These are phyloP conservation scores for Suhomyces tanzawaensis DNA, from an alignment of 805 yeast species.

Conservation along the genomic window DNA sequence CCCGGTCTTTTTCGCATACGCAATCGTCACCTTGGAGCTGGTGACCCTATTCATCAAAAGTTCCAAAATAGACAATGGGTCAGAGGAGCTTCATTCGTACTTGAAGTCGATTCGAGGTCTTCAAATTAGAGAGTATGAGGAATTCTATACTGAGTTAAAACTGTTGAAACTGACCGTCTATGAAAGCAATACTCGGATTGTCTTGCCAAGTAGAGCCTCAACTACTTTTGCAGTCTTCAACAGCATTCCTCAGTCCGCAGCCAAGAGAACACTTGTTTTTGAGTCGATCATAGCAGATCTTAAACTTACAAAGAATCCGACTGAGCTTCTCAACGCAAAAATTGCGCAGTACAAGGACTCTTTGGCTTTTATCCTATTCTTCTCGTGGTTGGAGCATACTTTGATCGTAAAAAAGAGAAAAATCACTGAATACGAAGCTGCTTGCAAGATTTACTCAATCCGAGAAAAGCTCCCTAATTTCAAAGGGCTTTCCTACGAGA, in stretches of 20 bases:
- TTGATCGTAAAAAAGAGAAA: slow-evolving; percentile 37
- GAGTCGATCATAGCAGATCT: slow-evolving; percentile 42
- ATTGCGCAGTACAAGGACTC: slow-evolving; percentile 84
- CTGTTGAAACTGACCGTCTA: slow-evolving; percentile 19
- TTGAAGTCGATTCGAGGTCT: slow-evolving; percentile 27
- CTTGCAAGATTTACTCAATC: slow-evolving; percentile 53
- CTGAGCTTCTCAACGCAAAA: slow-evolving; percentile 70
- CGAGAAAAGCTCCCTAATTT: slow-evolving; percentile 54
- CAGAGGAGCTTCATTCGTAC: slow-evolving; percentile 20
- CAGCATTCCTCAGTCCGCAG: slow-evolving; percentile 28
- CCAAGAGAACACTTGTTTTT: slow-evolving; percentile 21
- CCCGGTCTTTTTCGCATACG: slow-evolving; percentile 81
- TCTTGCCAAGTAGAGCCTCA: slow-evolving; percentile 30
- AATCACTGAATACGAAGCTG: slow-evolving; percentile 66
- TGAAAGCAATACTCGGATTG: slow-evolving; percentile 16
- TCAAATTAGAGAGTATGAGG: slow-evolving; percentile 49
- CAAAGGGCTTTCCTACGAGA: slow-evolving; percentile 70
- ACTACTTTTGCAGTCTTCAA: slow-evolving; percentile 33
- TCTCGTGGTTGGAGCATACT: slow-evolving; percentile 77
- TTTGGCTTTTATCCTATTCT: slow-evolving; percentile 65
- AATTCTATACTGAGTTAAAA: slow-evolving; percentile 57
- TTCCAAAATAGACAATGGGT: slow-evolving; percentile 36
- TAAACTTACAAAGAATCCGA: slow-evolving; percentile 72
- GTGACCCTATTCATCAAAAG: slow-evolving; percentile 57
- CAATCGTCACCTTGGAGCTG: slow-evolving; percentile 31